A percentile compares a stretch with the other conserved stretches of the same genome.
These are phyloP conservation scores for Myxozyma melibiosi DNA, from an alignment of 805 yeast genomes.

Conservation along the genomic window DNA sequence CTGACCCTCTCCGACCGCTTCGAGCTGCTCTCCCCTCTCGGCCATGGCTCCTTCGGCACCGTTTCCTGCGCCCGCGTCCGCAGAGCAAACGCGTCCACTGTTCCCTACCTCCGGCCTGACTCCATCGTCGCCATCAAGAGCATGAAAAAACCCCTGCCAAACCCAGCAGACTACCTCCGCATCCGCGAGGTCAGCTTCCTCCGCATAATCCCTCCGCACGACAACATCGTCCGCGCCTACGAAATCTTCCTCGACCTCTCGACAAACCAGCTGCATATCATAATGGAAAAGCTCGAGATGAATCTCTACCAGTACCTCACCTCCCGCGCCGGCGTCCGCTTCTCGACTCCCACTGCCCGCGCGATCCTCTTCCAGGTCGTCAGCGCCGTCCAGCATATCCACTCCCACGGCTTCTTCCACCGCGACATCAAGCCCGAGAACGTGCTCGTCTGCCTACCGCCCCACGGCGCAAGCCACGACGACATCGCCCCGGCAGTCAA, in stretches of 20 bases:
- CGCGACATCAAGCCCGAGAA: slow-evolving; percentile 95
- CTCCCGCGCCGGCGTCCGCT: slow-evolving; percentile 7
- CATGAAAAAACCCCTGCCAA: slow-evolving; percentile 59
- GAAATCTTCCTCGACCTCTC: slow-evolving; percentile 76
- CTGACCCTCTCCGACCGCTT: slow-evolving; percentile 28
- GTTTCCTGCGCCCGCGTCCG: slow-evolving; percentile 36
- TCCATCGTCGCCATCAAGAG: slow-evolving; percentile 74
- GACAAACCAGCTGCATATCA: slow-evolving; percentile 67
- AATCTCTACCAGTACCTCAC: slow-evolving; percentile 60
- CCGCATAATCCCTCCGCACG: slow-evolving; percentile 61
- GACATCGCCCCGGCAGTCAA: slow-evolving; percentile 66
- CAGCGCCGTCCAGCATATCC: slow-evolving; percentile 82
- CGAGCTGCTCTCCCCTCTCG: slow-evolving; percentile 35
- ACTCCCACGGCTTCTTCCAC: slow-evolving; percentile 67
- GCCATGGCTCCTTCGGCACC: slow-evolving; percentile 42
- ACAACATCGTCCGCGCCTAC: slow-evolving; percentile 68
- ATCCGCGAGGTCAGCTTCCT: slow-evolving; percentile 44
- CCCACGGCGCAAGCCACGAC: not conserved
- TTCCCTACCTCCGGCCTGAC: slow-evolving; percentile 11
- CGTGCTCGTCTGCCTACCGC: slow-evolving; percentile 59
- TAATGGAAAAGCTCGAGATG: slow-evolving; percentile 87
- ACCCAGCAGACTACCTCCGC: slow-evolving; percentile 57
- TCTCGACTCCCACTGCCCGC: not conserved
- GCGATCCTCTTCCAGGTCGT: slow-evolving; percentile 55
- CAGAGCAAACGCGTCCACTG: not conserved